Percentiles rank a stretch among this genome's conserved stretches.
phyloP scores from a whole-genome alignment of 148 eudicot species.

The Persicaria maculosa region DNA sequence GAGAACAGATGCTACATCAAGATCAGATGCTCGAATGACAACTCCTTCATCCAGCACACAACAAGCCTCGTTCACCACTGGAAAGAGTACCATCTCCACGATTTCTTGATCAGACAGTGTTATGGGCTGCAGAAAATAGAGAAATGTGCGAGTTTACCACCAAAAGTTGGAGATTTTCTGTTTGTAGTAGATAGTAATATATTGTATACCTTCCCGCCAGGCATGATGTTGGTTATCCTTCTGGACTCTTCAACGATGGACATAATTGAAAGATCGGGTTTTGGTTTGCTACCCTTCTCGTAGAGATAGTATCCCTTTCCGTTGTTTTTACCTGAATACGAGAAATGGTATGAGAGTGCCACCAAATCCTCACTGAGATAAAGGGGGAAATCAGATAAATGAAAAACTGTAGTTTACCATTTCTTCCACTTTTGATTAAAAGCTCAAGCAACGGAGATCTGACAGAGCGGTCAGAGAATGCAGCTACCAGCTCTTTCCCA shows the following conservation, averaged over 20 bases:
- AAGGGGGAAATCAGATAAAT: background rate
- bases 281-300: conserved; percentile 89
- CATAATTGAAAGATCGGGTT: conserved; percentile 69
- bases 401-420: conserved; percentile 41
- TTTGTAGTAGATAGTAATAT: background rate
- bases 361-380: background rate
- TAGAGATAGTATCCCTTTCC: conserved; percentile 86
- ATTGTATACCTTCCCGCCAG: conserved; percentile 73
- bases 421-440: conserved; percentile 68
- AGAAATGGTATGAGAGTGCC: background rate
- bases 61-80: conserved; percentile 94
- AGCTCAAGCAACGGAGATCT: conserved; percentile 55
- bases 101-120: conserved; percentile 71
- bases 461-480: conserved; percentile 62
- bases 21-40: conserved; percentile 91
- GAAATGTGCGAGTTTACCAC: background rate
- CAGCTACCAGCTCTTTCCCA: conserved; percentile 33
- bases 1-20: conserved; percentile 84
- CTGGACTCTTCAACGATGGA: conserved; percentile 77
- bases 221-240: conserved; percentile 68
- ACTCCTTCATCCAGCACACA: conserved; percentile 85
- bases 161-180: background rate
- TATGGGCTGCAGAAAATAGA: conserved; percentile 55
- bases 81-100: conserved; percentile 88
- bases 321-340: conserved; percentile 64